A percentile compares a stretch with the other conserved stretches of the same genome.
Evolutionary conservation across 208 protist genomes (phyloP).

Genomic region (Acanthamoeba quina): DNA sequence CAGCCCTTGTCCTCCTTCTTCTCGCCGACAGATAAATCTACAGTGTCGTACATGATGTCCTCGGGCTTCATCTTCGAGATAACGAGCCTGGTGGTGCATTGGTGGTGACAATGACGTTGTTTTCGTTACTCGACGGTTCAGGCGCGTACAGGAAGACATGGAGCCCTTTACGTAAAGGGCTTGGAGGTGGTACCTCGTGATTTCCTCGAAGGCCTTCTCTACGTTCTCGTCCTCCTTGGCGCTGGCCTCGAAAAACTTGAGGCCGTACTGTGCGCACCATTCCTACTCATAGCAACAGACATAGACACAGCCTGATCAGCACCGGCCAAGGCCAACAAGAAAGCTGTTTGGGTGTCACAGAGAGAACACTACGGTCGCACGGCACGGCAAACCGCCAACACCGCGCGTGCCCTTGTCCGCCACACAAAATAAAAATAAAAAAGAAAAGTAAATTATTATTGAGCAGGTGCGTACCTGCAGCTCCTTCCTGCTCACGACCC

Average conservation of each 20-base stretch:
- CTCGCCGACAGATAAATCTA: slow-evolving; percentile 68
- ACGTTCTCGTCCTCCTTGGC: slow-evolving; percentile 81
- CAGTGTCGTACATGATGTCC: slow-evolving; percentile 74
- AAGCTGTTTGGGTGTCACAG: no score
- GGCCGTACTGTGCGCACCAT: slow-evolving; percentile 28
- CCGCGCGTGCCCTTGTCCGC: no score
- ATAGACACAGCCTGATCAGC: not conserved
- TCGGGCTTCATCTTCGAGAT: slow-evolving; percentile 74
- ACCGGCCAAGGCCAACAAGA: no score
- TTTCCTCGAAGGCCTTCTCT: slow-evolving; percentile 79
- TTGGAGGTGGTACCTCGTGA: slow-evolving; percentile 18
- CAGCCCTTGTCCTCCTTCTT: slow-evolving; percentile 58
- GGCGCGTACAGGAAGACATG: no score
- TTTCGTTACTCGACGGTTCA: no score
- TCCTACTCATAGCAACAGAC: slow-evolving; percentile 28
- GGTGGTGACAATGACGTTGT: no score
- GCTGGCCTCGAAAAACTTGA: slow-evolving; percentile 78
- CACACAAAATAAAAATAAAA: not conserved
- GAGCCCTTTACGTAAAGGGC: not conserved
- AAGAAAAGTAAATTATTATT: not conserved
- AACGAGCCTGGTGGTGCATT: slow-evolving; percentile 32
- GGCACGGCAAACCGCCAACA: not conserved
- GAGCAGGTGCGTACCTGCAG: not conserved
- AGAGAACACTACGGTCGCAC: not conserved
- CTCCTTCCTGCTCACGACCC: slow-evolving; percentile 65